These are phyloP conservation scores for Poa pratensis DNA, from an alignment of 176 grass and related monocot genomes.

Conservation along the genomic window DNA sequence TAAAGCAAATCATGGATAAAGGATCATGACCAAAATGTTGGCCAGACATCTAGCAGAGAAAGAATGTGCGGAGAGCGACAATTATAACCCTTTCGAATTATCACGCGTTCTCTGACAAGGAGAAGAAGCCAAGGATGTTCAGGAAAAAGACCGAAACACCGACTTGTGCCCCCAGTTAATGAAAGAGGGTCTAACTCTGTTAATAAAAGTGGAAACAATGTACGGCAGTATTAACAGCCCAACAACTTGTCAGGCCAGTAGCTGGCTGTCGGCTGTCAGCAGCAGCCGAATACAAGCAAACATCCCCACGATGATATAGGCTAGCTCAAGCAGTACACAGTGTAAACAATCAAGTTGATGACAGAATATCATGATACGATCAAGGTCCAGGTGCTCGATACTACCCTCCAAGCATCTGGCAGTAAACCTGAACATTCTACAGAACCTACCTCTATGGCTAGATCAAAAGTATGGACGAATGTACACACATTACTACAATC, in stretches of 20 bases:
- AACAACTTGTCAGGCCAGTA: neutral
- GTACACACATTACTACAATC: neutral
- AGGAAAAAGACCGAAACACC: too few relatives aligned
- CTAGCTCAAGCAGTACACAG: neutral
- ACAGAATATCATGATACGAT: neutral
- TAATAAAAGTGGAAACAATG: neutral
- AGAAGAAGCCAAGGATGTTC: too few relatives aligned
- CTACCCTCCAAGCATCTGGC: too few relatives aligned
- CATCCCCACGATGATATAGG: neutral
- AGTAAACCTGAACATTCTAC: neutral
- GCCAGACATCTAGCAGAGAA: too few relatives aligned
- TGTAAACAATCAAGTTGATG: neutral
- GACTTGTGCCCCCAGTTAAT: too few relatives aligned
- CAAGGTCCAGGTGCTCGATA: neutral
- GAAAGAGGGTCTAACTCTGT: neutral
- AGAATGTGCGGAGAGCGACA: too few relatives aligned
- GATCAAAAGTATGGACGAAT: neutral
- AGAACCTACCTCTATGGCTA: neutral
- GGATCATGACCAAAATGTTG: too few relatives aligned
- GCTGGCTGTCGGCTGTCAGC: neutral
- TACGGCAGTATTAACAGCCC: neutral
- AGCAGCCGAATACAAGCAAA: neutral
- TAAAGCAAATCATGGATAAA: too few relatives aligned
- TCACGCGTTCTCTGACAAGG: too few relatives aligned
- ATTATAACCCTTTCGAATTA: too few relatives aligned